Conservation (phyloP, 345 rosid genomes). For the Geranium rotundifolium region DNA sequence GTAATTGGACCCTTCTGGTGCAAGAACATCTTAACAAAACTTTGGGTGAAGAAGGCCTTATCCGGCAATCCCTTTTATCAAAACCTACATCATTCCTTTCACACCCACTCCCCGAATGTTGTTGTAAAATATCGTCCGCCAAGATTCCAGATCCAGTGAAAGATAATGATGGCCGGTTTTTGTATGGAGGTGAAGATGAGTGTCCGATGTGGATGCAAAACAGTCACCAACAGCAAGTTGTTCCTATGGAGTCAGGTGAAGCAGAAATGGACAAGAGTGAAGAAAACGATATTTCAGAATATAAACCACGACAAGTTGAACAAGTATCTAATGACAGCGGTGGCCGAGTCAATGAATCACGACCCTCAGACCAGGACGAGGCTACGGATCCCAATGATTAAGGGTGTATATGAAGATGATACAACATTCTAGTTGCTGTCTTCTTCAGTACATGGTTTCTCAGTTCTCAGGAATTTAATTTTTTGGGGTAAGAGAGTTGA, state of each 20-base stretch:
- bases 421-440: not conserved
- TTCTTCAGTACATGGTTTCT: not conserved
- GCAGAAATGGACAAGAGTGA: constrained; percentile 16
- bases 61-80: constrained; percentile 51
- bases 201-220: constrained; percentile 85
- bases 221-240: constrained; percentile 7
- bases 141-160: constrained; percentile 6
- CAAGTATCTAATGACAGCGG: constrained; percentile 40
- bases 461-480: not conserved
- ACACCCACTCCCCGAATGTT: constrained; percentile 96
- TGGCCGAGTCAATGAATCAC: constrained; percentile 31
- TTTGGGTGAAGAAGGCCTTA: constrained; percentile 62
- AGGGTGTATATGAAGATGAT: not conserved
- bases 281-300: constrained; percentile 42
- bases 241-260: constrained; percentile 2
- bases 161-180: constrained; percentile 10
- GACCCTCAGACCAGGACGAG: constrained; percentile 56
- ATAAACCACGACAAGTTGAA: constrained; percentile 38
- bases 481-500: not conserved
- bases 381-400: constrained; percentile 98
- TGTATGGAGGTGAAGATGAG: constrained; percentile 79
- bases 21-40: constrained; percentile 80
- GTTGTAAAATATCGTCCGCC: constrained; percentile 43
- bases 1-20: constrained; percentile 60
- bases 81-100: constrained; percentile 69